Conservation (phyloP, 2,329 filamentous ascomycete species). For the Talaromyces sp. region DNA sequence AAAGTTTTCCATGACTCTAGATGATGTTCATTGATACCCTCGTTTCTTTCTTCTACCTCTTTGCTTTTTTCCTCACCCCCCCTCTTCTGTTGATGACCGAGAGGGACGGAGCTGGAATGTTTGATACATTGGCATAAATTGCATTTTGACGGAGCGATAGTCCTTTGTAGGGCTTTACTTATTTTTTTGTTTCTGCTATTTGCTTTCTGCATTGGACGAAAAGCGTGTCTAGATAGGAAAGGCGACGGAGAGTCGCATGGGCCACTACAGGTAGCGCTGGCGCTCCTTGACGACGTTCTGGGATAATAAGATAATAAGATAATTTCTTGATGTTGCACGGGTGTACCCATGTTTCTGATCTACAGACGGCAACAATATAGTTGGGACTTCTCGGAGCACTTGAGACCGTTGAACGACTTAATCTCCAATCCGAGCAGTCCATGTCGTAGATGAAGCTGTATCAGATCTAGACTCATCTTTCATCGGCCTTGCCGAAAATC, state of each 20-base stretch:
- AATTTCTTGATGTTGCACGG: not conserved
- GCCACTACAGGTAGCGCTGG: not conserved
- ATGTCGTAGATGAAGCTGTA: not conserved
- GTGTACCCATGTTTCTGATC: not conserved
- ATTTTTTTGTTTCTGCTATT: not conserved
- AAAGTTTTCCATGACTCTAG: not conserved
- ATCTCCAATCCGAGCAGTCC: slow-evolving; percentile 2
- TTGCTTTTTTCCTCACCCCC: not conserved
- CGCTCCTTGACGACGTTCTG: not conserved
- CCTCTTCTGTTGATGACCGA: not conserved
- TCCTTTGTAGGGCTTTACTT: not conserved
- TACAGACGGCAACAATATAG: not conserved
- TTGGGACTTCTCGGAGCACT: not conserved
- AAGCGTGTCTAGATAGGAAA: slow-evolving; percentile 2
- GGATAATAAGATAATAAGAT: slow-evolving; percentile 8
- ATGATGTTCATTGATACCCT: slow-evolving; percentile 17
- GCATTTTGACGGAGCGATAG: slow-evolving; percentile 14
- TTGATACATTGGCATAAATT: slow-evolving; percentile 8
- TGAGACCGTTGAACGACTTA: not conserved
- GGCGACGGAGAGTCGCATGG: not conserved
- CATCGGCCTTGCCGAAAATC: not conserved
- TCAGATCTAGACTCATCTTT: not conserved
- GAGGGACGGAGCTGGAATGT: not conserved
- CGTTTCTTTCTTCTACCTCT: not conserved
- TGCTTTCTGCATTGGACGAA: not conserved